phyloP scores from a whole-genome alignment of 441 rosid species.

The Erodium chrysanthum region DNA sequence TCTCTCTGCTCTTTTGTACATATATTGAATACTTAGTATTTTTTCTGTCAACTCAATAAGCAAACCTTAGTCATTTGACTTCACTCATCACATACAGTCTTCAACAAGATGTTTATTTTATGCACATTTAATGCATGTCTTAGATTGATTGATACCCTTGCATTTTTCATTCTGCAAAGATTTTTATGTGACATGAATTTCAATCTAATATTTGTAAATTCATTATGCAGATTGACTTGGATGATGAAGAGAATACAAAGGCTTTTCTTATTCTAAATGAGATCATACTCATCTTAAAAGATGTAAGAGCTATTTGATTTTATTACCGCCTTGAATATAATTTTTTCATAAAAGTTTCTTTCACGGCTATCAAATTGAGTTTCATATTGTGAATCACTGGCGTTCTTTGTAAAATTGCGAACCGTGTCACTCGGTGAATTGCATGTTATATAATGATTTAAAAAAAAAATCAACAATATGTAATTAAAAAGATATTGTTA shows the following conservation, averaged over 20 bases:
- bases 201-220: constrained; percentile 13
- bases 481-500: too few species aligned
- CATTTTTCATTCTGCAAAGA: neutral
- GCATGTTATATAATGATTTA: too few species aligned
- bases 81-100: neutral
- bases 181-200: neutral
- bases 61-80: neutral
- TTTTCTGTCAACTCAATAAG: neutral
- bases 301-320: constrained; percentile 42
- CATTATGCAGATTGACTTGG: constrained; percentile 44
- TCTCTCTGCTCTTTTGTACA: neutral
- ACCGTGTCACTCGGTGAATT: too few species aligned
- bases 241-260: constrained; percentile 53
- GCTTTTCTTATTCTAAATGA: constrained; percentile 84
- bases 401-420: too few species aligned
- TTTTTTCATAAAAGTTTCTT: constrained; percentile 1
- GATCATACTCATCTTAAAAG: constrained; percentile 72
- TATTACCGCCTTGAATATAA: neutral
- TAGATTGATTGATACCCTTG: neutral
- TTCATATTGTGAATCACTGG: neutral
- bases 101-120: neutral
- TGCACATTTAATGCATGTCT: neutral
- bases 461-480: too few species aligned
- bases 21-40: neutral
- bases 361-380: neutral